Percentiles rank a stretch among this genome's conserved stretches.
Conservation (phyloP, 1,284 basidiomycete genomes). For the Marasmius sp. region DNA sequence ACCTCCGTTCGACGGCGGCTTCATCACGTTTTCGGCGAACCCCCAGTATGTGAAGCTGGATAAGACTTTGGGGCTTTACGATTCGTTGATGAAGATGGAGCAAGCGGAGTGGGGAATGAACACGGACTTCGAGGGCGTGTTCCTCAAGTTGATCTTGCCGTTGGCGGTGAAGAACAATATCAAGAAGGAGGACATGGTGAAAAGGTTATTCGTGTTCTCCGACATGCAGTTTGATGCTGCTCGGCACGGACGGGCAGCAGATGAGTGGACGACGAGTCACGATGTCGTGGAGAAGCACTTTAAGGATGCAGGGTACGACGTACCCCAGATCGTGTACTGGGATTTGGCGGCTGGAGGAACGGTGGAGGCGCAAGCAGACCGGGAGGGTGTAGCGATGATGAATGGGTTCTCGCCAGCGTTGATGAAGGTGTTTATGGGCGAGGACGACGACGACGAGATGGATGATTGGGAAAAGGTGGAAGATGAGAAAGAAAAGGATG, state of each 20-base stretch:
- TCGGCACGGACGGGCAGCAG: background rate
- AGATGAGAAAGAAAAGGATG: slow-evolving; percentile 28
- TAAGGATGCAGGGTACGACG: slow-evolving; percentile 57
- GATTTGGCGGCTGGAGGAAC: slow-evolving; percentile 38
- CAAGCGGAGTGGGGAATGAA: slow-evolving; percentile 50
- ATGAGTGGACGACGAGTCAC: slow-evolving; percentile 60
- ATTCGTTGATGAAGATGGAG: slow-evolving; percentile 39
- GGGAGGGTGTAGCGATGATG: slow-evolving; percentile 63
- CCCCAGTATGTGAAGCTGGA: slow-evolving; percentile 55
- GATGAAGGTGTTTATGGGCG: slow-evolving; percentile 72
- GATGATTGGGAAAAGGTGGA: slow-evolving; percentile 28
- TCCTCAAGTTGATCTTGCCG: slow-evolving; percentile 57
- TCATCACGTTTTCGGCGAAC: slow-evolving; percentile 63
- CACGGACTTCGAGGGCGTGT: slow-evolving; percentile 62
- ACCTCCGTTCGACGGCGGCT: slow-evolving; percentile 61
- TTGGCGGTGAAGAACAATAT: slow-evolving; percentile 55
- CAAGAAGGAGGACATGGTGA: slow-evolving; percentile 69
- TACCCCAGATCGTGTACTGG: slow-evolving; percentile 72
- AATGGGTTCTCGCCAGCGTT: slow-evolving; percentile 67
- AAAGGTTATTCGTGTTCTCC: slow-evolving; percentile 70
- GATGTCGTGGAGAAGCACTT: slow-evolving; percentile 54
- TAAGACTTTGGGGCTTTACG: slow-evolving; percentile 30
- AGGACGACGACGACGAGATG: slow-evolving; percentile 36
- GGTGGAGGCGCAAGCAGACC: slow-evolving; percentile 48
- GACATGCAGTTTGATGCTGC: slow-evolving; percentile 74